These are phyloP conservation scores for Beauveria sp. DNA, from an alignment of 2,329 filamentous ascomycete genomes.

Conservation along the genomic window DNA sequence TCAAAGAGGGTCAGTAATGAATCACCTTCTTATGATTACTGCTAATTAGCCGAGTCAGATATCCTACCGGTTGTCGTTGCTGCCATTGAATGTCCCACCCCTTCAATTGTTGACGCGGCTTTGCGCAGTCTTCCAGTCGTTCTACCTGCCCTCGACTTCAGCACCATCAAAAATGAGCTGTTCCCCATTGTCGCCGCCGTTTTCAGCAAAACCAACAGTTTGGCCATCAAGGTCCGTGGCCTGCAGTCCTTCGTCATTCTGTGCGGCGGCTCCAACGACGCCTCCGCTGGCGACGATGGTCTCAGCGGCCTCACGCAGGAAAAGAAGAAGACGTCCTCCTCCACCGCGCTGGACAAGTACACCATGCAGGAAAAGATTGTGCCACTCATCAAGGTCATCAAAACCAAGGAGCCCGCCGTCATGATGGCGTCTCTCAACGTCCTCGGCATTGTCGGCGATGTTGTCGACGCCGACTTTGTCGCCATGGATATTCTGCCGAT, in stretches of 20 bases:
- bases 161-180: conserved; percentile 91
- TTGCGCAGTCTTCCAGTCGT: conserved; percentile 70
- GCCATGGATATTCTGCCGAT: conserved; percentile 86
- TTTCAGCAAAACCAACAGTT: conserved; percentile 86
- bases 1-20: conserved; percentile 71
- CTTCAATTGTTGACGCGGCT: conserved; percentile 79
- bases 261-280: conserved; percentile 64
- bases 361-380: conserved; percentile 98
- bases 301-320: conserved; percentile 61
- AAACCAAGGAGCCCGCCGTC: conserved; percentile 94
- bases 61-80: conserved; percentile 79
- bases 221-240: conserved; percentile 89
- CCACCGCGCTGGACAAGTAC: conserved; percentile 87
- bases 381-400: conserved; percentile 83
- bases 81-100: conserved; percentile 81
- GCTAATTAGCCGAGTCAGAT: conserved; percentile 41
- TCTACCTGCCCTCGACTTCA: conserved; percentile 88
- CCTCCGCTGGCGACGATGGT: conserved; percentile 52
- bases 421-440: conserved; percentile 91
- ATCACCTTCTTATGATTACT: neutral
- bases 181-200: conserved; percentile 87
- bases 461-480: conserved; percentile 83
- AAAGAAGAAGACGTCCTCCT: conserved; percentile 56
- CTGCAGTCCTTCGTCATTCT: conserved; percentile 84
- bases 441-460: conserved; percentile 71